phyloP scores from a whole-genome alignment of 2,329 filamentous ascomycete species.

The Pyrenochaeta sp. region DNA sequence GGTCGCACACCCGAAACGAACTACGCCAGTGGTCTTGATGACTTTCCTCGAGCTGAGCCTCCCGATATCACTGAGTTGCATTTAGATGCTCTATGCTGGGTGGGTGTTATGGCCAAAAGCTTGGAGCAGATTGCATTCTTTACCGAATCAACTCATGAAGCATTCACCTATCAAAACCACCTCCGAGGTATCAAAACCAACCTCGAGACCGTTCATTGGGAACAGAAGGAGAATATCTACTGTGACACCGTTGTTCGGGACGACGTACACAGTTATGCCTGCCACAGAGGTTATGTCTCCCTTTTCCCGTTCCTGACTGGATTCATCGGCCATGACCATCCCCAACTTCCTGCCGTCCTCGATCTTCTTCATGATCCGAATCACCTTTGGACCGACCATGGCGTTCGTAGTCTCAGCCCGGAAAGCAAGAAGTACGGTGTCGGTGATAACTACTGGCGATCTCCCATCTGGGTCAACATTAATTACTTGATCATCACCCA shows the following conservation, averaged over 20 bases:
- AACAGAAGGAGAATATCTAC: constrained; percentile 77
- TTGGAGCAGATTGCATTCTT: constrained; percentile 77
- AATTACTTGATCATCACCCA: constrained; percentile 87
- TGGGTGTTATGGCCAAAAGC: constrained; percentile 88
- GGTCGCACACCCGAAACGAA: constrained; percentile 83
- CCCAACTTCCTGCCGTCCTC: constrained; percentile 74
- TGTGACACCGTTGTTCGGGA: constrained; percentile 91
- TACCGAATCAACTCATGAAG: constrained; percentile 76
- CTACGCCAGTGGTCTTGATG: constrained; percentile 88
- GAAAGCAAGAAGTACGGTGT: constrained; percentile 81
- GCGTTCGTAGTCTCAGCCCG: constrained; percentile 85
- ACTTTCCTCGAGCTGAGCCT: constrained; percentile 89
- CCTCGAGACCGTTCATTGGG: constrained; percentile 91
- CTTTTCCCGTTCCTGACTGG: constrained; percentile 90
- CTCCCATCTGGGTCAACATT: constrained; percentile 94
- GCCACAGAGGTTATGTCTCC: constrained; percentile 93
- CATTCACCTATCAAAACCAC: constrained; percentile 70
- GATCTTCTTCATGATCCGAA: constrained; percentile 79
- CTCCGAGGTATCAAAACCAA: constrained; percentile 79
- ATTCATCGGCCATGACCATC: constrained; percentile 74
- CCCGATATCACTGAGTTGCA: constrained; percentile 93
- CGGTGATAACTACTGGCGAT: constrained; percentile 94
- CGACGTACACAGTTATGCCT: constrained; percentile 82
- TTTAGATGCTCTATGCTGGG: constrained; percentile 91
- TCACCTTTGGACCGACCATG: constrained; percentile 84